Evolutionary conservation across 176 grass and related monocot species (phyloP), one percentile per base, ranked within the genome.

Genomic region (Cymbopogon citratus): DNA sequence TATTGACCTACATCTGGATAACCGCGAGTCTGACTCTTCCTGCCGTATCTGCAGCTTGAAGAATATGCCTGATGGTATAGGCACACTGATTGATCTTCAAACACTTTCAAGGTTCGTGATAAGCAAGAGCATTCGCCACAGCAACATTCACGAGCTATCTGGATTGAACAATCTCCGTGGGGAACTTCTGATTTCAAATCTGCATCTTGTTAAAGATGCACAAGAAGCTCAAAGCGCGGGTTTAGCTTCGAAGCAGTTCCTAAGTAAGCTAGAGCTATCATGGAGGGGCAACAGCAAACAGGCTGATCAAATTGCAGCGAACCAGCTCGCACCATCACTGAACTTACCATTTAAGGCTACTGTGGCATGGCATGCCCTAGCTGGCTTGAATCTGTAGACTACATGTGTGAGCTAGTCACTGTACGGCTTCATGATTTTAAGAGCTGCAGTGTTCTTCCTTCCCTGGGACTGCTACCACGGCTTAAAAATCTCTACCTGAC

Each of bases 341-440:
- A 87, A 41, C 84, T 92, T 33, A 76, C 23, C 26, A 18, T 92
- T 35, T 46, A 75, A 69, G 80, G 80, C 9, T 92, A 81, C 44
- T 0, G 3, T 1, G 80, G 35, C 10, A 28, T 21, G 63, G 0
- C 6, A 28, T 54, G 79, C 24, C 84, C 87, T 36, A n/a, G 19
- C 6, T 92, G 81, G 91, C 34, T 92, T 38, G 5, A 23, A 38
- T 72, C 41, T 19, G 14, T 4, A 40, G 2, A 52, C 24, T 89
- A 46, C 9, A 19, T 3, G 0, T 18, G 0, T 19, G 56, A 89
- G 21, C 56, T 92, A 5, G 27, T 19, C 2, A 25, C 62, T 8
- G n/a, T 82, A 16, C 9, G 28, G 6, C 56, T 89, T 24, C 57
- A 43, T 1, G 34, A 65, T 56, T 89, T 85, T 18, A n/a, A 45